These are phyloP conservation scores for Brachypodium distachyon DNA, from an alignment of 202 grass and related monocot species.

Conservation along the genomic window DNA sequence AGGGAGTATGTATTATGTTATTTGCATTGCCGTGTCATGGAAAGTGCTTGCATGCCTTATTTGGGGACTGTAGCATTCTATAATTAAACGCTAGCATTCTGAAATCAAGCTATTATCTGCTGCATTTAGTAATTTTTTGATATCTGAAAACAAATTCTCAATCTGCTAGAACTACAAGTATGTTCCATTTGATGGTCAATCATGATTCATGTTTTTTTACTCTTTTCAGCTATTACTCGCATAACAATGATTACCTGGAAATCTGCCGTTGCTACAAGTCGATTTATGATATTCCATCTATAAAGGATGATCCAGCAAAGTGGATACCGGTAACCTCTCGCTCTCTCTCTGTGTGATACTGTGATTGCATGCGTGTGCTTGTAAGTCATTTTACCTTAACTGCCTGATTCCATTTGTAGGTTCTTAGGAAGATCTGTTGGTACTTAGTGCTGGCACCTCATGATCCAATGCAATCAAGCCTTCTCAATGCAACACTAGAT, in stretches of 20 bases:
- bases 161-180: not conserved
- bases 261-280: conserved; percentile 91
- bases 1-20: not conserved
- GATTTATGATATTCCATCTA: conserved; percentile 85
- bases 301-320: conserved; percentile 70
- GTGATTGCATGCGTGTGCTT: not conserved
- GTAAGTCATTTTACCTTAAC: not conserved
- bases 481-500: conserved; percentile 85
- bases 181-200: not conserved
- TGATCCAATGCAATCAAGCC: conserved; percentile 91
- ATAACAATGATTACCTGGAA: conserved; percentile 93
- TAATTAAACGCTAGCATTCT: not conserved
- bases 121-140: not conserved
- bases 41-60: not conserved
- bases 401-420: conserved; percentile 31
- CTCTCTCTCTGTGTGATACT: not conserved
- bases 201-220: not conserved
- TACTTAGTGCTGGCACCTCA: conserved; percentile 75
- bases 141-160: not conserved
- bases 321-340: conserved; percentile 68
- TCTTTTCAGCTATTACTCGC: conserved; percentile 61
- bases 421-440: conserved; percentile 97
- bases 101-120: not conserved
- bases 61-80: not conserved
- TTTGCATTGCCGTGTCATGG: not conserved